Percentiles rank a stretch among this genome's conserved stretches.
Evolutionary conservation across 1,284 basidiomycete genomes (phyloP).

Genomic region (Microbotryum intermedium): DNA sequence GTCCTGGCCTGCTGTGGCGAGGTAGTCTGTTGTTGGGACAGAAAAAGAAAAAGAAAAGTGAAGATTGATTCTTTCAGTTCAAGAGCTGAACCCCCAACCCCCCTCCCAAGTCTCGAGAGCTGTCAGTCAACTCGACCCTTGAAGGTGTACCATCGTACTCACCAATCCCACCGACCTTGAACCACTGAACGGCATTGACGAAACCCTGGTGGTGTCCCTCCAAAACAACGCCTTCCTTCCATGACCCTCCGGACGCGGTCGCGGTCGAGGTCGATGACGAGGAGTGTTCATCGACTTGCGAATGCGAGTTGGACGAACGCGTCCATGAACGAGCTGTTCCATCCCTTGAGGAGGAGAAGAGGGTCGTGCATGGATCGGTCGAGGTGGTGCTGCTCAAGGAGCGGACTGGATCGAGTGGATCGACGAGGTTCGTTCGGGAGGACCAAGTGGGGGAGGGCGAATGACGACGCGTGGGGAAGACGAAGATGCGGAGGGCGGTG

Average conservation of each 20-base stretch:
- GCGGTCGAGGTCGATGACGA: conserved; percentile 31
- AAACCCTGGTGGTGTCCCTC: conserved; percentile 53
- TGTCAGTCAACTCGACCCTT: background rate
- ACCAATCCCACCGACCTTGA: conserved; percentile 48
- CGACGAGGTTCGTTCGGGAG: no score
- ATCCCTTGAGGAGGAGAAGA: conserved; percentile 84
- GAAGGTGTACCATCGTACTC: conserved; percentile 32
- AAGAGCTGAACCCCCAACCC: conserved; percentile 17
- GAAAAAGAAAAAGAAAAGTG: background rate
- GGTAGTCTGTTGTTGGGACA: conserved; percentile 54
- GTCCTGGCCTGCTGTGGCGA: conserved; percentile 76
- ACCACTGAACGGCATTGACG: conserved; percentile 71
- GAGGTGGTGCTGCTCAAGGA: conserved; percentile 45
- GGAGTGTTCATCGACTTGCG: conserved; percentile 51
- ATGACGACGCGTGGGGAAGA: conserved; percentile 6
- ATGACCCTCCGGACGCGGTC: conserved; percentile 7
- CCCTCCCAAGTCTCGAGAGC: background rate
- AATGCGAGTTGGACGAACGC: conserved; percentile 49
- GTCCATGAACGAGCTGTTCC: conserved; percentile 78
- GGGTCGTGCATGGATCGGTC: conserved; percentile 58
- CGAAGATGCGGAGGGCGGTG: background rate
- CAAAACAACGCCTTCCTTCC: conserved; percentile 17
- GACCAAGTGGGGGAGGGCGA: background rate
- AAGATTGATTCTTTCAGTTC: conserved; percentile 2
- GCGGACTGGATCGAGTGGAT: conserved; percentile 47